Percentiles rank a stretch among this genome's conserved stretches.
phyloP scores from a whole-genome alignment of 805 yeast species.

The Hanseniaspora nectarophila region DNA sequence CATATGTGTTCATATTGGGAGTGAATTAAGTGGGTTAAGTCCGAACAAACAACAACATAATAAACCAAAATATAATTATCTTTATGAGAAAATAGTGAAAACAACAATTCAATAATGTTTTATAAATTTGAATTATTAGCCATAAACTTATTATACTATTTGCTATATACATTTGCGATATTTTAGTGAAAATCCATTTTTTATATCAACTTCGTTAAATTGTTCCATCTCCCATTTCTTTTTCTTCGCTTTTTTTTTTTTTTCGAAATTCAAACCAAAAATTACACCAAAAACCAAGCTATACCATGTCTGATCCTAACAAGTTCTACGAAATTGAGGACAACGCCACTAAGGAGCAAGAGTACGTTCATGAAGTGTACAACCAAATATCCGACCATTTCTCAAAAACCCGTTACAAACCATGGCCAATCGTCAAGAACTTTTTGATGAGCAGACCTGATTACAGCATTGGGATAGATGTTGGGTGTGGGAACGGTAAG shows the following conservation, averaged over 20 bases:
- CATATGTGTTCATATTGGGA: too few species aligned
- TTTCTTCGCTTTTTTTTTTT: not conserved
- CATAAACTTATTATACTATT: too few species aligned
- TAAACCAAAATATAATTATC: too few species aligned
- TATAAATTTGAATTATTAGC: too few species aligned
- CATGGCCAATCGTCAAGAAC: conserved; percentile 89
- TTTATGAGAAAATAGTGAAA: too few species aligned
- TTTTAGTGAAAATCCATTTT: too few species aligned
- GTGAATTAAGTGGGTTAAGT: too few species aligned
- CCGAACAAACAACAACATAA: too few species aligned
- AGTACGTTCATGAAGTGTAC: conserved; percentile 82
- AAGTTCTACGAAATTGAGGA: conserved; percentile 7
- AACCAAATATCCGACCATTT: conserved; percentile 87
- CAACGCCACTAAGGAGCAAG: conserved; percentile 50
- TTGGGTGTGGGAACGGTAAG: conserved; percentile 97
- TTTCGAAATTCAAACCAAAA: not conserved
- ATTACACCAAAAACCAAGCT: not conserved
- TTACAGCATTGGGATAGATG: conserved; percentile 72
- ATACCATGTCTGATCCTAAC: conserved; percentile 1
- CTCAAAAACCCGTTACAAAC: conserved; percentile 84
- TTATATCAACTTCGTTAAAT: too few species aligned
- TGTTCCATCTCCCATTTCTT: not conserved
- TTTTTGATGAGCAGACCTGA: conserved; percentile 41
- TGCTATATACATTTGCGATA: too few species aligned
- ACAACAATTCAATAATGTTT: too few species aligned